A percentile compares a stretch with the other conserved stretches of the same genome.
Evolutionary conservation across 129 eudicot species (phyloP).

Genomic region (Logfia minima): DNA sequence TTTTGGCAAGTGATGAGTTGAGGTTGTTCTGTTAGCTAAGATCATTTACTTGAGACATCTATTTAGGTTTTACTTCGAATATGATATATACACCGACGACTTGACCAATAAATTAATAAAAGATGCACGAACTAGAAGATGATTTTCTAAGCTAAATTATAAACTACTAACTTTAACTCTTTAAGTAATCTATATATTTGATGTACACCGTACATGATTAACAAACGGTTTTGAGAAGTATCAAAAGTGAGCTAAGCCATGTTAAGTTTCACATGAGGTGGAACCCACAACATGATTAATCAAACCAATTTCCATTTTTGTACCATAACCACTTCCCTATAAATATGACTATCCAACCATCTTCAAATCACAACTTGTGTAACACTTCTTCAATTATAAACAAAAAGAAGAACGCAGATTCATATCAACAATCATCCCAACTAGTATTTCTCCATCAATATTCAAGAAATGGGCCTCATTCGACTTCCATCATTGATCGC

Average conservation of each 20-base stretch:
- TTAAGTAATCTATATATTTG: not conserved
- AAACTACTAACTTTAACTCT: not conserved
- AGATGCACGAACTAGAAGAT: not conserved
- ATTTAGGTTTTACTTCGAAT: not conserved
- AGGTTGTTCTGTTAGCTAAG: not conserved
- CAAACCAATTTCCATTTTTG: conserved; percentile 3
- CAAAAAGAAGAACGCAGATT: too few species aligned
- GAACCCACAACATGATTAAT: conserved; percentile 21
- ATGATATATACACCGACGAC: not conserved
- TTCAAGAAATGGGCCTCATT: conserved; percentile 27
- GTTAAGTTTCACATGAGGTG: conserved; percentile 31
- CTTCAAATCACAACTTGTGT: conserved; percentile 6
- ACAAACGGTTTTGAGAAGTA: not conserved
- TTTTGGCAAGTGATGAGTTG: too few species aligned
- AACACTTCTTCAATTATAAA: not conserved
- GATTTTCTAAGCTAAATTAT: not conserved
- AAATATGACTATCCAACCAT: not conserved
- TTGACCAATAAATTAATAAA: not conserved
- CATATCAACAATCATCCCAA: not conserved
- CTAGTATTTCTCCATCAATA: not conserved
- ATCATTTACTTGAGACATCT: too few species aligned
- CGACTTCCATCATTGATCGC: conserved; percentile 28
- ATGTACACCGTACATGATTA: conserved; percentile 4
- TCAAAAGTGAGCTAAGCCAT: conserved; percentile 11
- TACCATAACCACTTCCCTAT: conserved; percentile 11